Base-by-base conservation (phyloP, 345 rosid genomes). In the Camelina laxa region DNA sequence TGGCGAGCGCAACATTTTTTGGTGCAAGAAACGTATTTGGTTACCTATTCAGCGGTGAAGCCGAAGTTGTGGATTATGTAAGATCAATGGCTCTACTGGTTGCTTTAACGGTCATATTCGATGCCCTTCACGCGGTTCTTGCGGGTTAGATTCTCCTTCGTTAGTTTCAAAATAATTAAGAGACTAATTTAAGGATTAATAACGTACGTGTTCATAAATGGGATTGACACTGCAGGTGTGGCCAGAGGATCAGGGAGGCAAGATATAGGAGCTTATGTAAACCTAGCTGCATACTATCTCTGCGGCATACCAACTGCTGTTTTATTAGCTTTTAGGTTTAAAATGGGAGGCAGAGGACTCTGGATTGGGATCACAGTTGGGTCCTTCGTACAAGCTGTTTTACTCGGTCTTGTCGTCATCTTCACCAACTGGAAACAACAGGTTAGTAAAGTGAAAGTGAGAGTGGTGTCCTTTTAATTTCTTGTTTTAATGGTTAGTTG, bases 231-330 rank as follows among this genome's bases (percentile, higher is more conserved):
- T 33, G 13, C 77, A 78, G 77, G 77, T 58, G 73, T 78, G 35
- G 81, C 81, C 49, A 78, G 81, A 65, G 81, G 81, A 66, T 70
- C 76, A 27, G 80, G 80, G 67, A 71, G 81, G 64, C 81, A 78
- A 61, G 73, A 78, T 12, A 38, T 72, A 9, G 81, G 81, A 6
- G 81, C 81, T 1, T 78, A 64, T 13, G 68, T 78, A 3, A 78
- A 78, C 77, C 47, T 78, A 17, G 81, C 73, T 9, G 81, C 81
- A 1, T 78, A 72, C 20, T 78, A 78, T 65, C 30, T 78, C 0
- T 78, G 33, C 31, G 81, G 81, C 12, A 30, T 78, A 57, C 81
- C 77, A 33, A 67, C 65, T 30, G 77, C 73, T 13, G 16, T 71
- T 0, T 0, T 57, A 35, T 66, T 78, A 65, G 81, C 36, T 2